Percentiles rank a stretch among this genome's conserved stretches.
Evolutionary conservation across 345 rosid species (phyloP).

Genomic region (Citrus unshiu): DNA sequence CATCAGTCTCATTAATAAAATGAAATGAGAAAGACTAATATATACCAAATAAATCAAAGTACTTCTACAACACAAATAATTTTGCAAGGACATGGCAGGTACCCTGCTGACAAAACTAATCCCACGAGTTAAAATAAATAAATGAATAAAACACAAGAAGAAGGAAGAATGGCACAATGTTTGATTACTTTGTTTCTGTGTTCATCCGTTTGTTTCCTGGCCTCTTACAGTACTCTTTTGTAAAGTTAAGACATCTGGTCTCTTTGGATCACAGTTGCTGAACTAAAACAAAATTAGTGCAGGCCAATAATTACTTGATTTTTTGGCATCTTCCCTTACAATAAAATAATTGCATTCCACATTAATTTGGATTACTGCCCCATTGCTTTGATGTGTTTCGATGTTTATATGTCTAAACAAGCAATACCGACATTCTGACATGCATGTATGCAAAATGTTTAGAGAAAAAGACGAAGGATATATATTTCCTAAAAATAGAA

Average conservation of each 20-base stretch:
- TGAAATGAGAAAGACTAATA: background rate
- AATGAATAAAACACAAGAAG: background rate
- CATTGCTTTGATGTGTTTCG: background rate
- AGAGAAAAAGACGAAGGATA: background rate
- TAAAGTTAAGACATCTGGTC: background rate
- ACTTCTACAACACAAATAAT: background rate
- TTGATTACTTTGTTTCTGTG: background rate
- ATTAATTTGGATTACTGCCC: background rate
- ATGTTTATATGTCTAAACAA: background rate
- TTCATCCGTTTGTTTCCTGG: background rate
- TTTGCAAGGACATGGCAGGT: background rate
- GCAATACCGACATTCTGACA: background rate
- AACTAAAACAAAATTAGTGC: background rate
- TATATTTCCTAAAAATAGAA: background rate
- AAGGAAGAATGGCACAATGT: background rate
- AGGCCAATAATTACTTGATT: background rate
- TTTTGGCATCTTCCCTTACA: background rate
- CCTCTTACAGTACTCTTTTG: background rate
- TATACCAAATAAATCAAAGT: background rate
- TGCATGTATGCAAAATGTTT: background rate
- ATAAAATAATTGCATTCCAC: background rate
- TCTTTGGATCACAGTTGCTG: background rate
- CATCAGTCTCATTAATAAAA: constrained; percentile 11
- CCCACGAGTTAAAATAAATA: background rate
- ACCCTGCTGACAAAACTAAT: background rate